Evolutionary conservation across 140 eudicot genomes (phyloP).

Genomic region (Eryngium alpinum): DNA sequence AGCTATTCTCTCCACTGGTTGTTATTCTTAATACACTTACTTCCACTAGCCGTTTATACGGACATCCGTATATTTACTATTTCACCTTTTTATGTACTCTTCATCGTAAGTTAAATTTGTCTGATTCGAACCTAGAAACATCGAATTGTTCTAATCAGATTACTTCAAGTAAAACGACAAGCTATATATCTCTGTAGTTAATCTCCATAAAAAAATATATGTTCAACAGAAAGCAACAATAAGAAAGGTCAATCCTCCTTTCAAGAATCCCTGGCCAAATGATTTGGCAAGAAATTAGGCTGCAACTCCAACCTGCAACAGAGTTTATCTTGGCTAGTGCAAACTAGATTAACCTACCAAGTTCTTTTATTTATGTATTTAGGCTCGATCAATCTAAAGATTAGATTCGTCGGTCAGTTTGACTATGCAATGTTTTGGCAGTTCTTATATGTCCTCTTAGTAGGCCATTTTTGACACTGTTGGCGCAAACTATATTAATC

Average conservation of each 20-base stretch:
- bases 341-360: not conserved
- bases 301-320: too few relatives aligned
- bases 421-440: not conserved
- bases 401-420: not conserved
- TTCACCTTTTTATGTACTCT: too few relatives aligned
- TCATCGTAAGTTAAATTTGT: too few relatives aligned
- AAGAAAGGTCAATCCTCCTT: too few relatives aligned
- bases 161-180: not conserved
- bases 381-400: not conserved
- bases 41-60: not conserved
- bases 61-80: not conserved
- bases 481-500: too few relatives aligned
- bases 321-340: too few relatives aligned
- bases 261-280: too few relatives aligned
- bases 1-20: not conserved
- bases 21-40: not conserved
- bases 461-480: too few relatives aligned
- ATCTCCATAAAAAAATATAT: not conserved
- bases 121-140: too few relatives aligned
- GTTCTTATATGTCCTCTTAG: too few relatives aligned
- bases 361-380: not conserved
- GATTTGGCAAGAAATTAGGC: too few relatives aligned
- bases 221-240: not conserved
- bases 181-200: not conserved
- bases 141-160: too few relatives aligned